Conservation (phyloP, 345 rosid species). For the Excoecaria agallocha region DNA sequence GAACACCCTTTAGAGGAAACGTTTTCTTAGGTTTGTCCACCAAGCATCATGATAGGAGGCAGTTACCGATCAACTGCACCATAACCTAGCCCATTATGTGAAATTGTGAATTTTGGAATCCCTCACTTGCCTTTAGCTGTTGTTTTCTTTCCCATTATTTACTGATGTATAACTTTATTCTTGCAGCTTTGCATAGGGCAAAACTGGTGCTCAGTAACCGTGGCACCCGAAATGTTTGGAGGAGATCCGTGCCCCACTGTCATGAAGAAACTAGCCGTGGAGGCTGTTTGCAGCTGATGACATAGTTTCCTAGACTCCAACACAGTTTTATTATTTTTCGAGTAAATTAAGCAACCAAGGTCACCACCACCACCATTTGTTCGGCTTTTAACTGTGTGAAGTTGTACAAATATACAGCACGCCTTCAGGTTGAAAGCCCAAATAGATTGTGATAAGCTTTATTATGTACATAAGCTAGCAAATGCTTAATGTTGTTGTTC, state of each 20-base stretch:
- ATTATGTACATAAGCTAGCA: slow-evolving; percentile 19
- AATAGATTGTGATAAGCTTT: slow-evolving; percentile 28
- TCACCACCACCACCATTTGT: slow-evolving; percentile 29
- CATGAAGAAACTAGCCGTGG: slow-evolving; percentile 94
- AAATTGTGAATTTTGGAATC: neutral
- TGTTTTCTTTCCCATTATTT: neutral
- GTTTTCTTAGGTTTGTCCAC: neutral
- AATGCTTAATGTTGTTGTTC: slow-evolving; percentile 11
- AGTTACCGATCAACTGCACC: neutral
- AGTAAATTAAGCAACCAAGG: slow-evolving; percentile 23
- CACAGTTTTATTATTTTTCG: slow-evolving; percentile 11
- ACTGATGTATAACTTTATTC: slow-evolving; percentile 12
- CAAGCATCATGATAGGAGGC: neutral
- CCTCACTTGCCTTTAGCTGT: neutral
- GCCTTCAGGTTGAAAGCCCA: slow-evolving; percentile 29
- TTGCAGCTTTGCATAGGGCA: slow-evolving; percentile 91
- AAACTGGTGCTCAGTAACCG: slow-evolving; percentile 83
- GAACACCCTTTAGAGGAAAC: neutral
- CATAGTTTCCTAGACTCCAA: slow-evolving; percentile 23
- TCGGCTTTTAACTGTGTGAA: slow-evolving; percentile 51
- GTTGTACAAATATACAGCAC: slow-evolving; percentile 79
- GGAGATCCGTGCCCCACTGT: slow-evolving; percentile 91
- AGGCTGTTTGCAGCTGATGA: slow-evolving; percentile 72
- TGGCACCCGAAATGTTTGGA: slow-evolving; percentile 91
- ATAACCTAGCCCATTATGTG: neutral